Evolutionary conservation across 345 rosid species (phyloP), one percentile per base, ranked within the genome.

Genomic region (Noccaea bulbosa): DNA sequence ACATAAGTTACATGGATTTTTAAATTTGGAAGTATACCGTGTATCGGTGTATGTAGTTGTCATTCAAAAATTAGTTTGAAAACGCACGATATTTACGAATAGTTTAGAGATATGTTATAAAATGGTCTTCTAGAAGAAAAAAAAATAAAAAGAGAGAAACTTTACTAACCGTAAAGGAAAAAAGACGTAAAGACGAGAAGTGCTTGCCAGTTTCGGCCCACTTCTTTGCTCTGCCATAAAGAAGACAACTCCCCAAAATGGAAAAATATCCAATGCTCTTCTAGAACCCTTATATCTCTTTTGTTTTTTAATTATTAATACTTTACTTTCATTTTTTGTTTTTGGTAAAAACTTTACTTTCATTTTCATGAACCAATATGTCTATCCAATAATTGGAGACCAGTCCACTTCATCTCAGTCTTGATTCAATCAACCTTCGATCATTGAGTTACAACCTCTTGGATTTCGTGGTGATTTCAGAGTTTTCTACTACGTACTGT

Each of bases 131-230:
- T 66, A 67, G 68, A 74, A 67, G 62, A 74, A 43, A 16, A 58
- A 7, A 45, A 46, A 74, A 43, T 11, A 58, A 7, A 45, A 46
- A 60, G 17, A 43, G 43, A 51, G 3, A 58, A 67, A 8, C 20
- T 57, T 65, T 30, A 74, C 68, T 43, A 67, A 67, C 33, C 27
- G 34, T 50, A 67, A 67, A 59, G 16, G 4, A 74, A 43, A 11
- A 50, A 44, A 74, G 63, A 57, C n/a, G 20, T 33, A 2, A 43
- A 34, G 12, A 33, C 3, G 61, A 59, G 41, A 49, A 73, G 77
- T 73, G 62, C 46, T 66, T 66, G 62, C 78, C 77, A 73, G 72
- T 57, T 66, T 73, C 69, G 62, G 72, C n/a, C 72, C 71, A 73
- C 77, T 73, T 15, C 24, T 56, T 12, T 56, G 40, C 3, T 40